Percentiles rank a stretch among this genome's conserved stretches.
Conservation (phyloP, 768 basidiomycete species). For the Strobilomyces confusus region DNA sequence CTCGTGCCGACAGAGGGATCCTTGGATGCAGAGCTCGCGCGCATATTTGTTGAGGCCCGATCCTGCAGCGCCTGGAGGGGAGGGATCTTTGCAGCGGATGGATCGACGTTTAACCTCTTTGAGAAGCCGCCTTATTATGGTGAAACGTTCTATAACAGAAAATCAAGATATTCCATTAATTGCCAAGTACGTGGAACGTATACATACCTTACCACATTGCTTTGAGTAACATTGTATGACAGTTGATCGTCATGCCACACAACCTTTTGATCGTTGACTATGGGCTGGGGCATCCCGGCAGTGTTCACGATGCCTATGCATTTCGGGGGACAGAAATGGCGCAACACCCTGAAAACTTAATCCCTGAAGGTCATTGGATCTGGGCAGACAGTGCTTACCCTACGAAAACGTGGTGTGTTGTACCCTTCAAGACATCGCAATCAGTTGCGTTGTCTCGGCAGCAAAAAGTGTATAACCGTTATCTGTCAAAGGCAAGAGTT, state of each 20-base stretch:
- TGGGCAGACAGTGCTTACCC: slow-evolving; percentile 16
- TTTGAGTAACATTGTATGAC: neutral
- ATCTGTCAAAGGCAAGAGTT: slow-evolving; percentile 9
- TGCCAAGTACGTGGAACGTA: slow-evolving; percentile 11
- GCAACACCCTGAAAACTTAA: neutral
- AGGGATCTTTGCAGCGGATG: neutral
- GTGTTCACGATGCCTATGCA: slow-evolving; percentile 6
- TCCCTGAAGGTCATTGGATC: slow-evolving; percentile 4
- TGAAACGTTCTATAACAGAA: neutral
- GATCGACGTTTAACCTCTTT: too few species aligned
- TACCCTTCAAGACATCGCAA: neutral
- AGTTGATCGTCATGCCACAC: slow-evolving; percentile 2
- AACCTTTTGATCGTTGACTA: slow-evolving; percentile 8
- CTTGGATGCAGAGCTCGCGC: neutral
- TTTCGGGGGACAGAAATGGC: slow-evolving; percentile 2
- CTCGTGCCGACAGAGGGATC: neutral
- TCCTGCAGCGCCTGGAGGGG: neutral
- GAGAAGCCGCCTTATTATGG: too few species aligned
- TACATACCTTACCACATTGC: neutral
- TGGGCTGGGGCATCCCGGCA: slow-evolving; percentile 4
- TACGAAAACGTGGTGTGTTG: slow-evolving; percentile 1
- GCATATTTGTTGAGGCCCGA: neutral
- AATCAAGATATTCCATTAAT: slow-evolving; percentile 8
- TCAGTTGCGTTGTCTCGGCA: neutral
- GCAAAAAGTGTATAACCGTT: slow-evolving; percentile 1